These are phyloP conservation scores for Aspergillus fumigatus DNA, from an alignment of 2,329 filamentous ascomycete genomes.

Conservation along the genomic window DNA sequence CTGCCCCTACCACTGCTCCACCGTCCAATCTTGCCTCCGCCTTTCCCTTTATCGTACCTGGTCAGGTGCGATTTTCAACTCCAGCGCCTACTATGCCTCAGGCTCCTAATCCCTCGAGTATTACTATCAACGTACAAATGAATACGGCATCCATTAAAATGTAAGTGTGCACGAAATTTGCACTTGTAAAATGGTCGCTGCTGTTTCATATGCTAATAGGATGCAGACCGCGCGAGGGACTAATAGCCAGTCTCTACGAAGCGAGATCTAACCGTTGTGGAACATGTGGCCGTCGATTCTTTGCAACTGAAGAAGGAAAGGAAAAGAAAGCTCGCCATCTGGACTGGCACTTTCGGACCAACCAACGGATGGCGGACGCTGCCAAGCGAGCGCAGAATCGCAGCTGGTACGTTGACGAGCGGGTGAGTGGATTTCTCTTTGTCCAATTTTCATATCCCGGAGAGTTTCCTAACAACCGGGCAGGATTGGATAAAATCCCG, in stretches of 20 bases:
- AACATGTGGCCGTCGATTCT: conserved; percentile 86
- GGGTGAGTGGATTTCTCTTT: conserved; percentile 50
- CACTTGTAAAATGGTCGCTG: not conserved
- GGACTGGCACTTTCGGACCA: conserved; percentile 97
- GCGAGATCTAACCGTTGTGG: conserved; percentile 81
- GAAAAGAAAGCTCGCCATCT: conserved; percentile 86
- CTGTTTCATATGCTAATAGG: conserved; percentile 11
- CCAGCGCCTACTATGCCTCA: conserved; percentile 29
- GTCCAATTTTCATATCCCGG: not conserved
- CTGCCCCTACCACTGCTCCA: conserved; percentile 36
- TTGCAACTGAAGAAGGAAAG: conserved; percentile 68
- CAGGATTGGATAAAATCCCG: conserved; percentile 87
- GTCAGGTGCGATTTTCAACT: conserved; percentile 34
- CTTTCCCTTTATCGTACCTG: conserved; percentile 38
- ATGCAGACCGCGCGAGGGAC: conserved; percentile 64
- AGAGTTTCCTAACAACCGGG: not conserved
- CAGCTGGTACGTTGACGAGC: conserved; percentile 90
- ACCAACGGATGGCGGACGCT: conserved; percentile 80
- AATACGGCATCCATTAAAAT: conserved; percentile 68
- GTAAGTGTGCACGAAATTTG: conserved; percentile 44
- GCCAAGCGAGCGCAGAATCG: conserved; percentile 83
- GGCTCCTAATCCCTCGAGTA: conserved; percentile 23
- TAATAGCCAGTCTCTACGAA: conserved; percentile 73
- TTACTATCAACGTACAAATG: conserved; percentile 46
- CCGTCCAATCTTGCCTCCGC: conserved; percentile 34